Conservation (phyloP, 768 basidiomycete genomes). For the Boletus speciosus region DNA sequence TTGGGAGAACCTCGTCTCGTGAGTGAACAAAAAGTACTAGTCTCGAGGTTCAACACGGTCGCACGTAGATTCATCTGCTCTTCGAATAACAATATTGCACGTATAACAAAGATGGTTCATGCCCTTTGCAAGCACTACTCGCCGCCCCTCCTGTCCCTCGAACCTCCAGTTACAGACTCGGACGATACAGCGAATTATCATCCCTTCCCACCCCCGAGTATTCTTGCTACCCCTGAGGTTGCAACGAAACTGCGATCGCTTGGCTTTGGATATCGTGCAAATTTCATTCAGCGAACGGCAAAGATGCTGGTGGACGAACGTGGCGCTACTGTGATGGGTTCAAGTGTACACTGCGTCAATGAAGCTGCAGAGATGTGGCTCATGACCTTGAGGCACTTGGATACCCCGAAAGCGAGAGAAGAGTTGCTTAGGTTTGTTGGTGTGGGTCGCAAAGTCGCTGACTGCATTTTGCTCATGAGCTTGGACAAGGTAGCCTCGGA, state of each 20-base stretch:
- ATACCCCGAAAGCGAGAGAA: conserved; percentile 60
- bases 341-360: background rate
- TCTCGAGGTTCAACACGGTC: conserved; percentile 9
- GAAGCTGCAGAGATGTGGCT: conserved; percentile 66
- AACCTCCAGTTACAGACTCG: conserved; percentile 27
- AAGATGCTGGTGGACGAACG: conserved; percentile 67
- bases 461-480: conserved; percentile 91
- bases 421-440: conserved; percentile 82
- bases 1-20: conserved; percentile 96
- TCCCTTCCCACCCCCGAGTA: conserved; percentile 80
- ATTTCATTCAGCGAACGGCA: conserved; percentile 83
- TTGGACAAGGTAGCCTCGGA: conserved; percentile 68
- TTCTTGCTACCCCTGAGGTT: conserved; percentile 56
- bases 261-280: conserved; percentile 95
- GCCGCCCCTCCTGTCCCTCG: conserved; percentile 54
- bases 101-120: conserved; percentile 93
- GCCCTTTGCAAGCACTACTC: conserved; percentile 78
- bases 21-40: conserved; percentile 32
- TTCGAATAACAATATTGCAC: conserved; percentile 92
- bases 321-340: conserved; percentile 16
- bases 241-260: conserved; percentile 66
- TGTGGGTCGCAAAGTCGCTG: conserved; percentile 95
- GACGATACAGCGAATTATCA: conserved; percentile 52
- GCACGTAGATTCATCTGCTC: conserved; percentile 88
- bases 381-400: conserved; percentile 42